phyloP scores from a whole-genome alignment of 805 yeast genomes.

The Kodamaea hsintzibuensis region DNA sequence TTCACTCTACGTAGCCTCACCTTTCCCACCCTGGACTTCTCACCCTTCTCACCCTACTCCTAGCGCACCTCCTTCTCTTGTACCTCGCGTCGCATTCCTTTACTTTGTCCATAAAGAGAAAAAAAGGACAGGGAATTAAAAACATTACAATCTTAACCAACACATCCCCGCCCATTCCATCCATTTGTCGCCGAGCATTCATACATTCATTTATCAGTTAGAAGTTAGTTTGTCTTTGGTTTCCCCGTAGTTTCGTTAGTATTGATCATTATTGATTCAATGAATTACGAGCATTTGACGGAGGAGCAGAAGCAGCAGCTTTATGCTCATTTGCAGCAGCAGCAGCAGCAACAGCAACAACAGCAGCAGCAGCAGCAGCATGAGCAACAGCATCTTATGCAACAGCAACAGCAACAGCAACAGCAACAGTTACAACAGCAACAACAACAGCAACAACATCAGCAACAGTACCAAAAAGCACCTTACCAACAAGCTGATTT shows the following conservation, averaged over 20 bases:
- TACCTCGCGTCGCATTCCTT: background rate
- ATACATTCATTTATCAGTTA: background rate
- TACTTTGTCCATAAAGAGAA: background rate
- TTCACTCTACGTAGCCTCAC: background rate
- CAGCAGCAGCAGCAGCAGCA: conserved; percentile 33
- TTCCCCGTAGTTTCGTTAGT: background rate
- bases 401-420: conserved; percentile 8
- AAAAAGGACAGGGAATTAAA: background rate
- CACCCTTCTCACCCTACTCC: background rate
- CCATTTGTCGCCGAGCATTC: background rate
- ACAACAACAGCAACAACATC: conserved; percentile 18
- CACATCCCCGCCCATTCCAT: background rate
- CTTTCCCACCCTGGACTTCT: background rate
- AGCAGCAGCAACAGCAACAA: conserved; percentile 16
- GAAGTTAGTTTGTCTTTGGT: background rate
- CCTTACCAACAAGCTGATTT: conserved; percentile 11
- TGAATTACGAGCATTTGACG: conserved; percentile 31
- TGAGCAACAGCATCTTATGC: conserved; percentile 11
- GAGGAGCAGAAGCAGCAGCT: conserved; percentile 34
- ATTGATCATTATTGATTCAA: conserved; percentile 8
- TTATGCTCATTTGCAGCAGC: conserved; percentile 20
- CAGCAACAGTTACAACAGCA: conserved; percentile 12
- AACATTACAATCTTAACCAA: background rate
- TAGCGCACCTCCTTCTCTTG: background rate
- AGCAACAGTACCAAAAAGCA: conserved; percentile 8